Evolutionary conservation across 192 early-diverging fungal species (phyloP).

Genomic region (Coemansia sp.): DNA sequence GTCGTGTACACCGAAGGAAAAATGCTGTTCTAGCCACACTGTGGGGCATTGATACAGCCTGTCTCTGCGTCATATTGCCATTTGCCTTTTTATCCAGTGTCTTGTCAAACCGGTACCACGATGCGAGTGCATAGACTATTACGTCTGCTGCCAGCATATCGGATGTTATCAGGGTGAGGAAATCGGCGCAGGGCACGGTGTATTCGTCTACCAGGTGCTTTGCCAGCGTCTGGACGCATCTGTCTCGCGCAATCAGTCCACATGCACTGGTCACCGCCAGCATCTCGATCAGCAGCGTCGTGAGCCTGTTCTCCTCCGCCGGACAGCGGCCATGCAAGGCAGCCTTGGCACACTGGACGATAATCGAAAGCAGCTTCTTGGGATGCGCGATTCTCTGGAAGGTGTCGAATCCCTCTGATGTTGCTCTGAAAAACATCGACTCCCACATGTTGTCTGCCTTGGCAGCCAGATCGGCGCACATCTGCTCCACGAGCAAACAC

Average conservation of each 20-base stretch:
- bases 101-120: conserved; percentile 11
- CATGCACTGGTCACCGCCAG: conserved; percentile 3
- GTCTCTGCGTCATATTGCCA: background rate
- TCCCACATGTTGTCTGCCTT: conserved; percentile 2
- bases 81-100: background rate
- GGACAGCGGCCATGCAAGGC: conserved; percentile 3
- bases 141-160: conserved; percentile 23
- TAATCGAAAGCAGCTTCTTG: background rate
- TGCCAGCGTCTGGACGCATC: conserved; percentile 22
- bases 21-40: conserved; percentile 21
- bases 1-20: conserved; percentile 11
- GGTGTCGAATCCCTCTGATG: background rate
- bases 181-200: no score
- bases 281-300: conserved; percentile 19
- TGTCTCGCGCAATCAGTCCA: conserved; percentile 3
- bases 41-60: conserved; percentile 1
- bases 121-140: conserved; percentile 22
- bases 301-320: conserved; percentile 6
- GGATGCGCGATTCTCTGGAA: conserved; percentile 5
- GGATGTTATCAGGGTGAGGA: conserved; percentile 11
- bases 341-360: background rate
- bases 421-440: conserved; percentile 24
- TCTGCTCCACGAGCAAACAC: conserved; percentile 33
- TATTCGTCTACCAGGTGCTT: background rate
- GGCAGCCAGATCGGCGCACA: conserved; percentile 28